Percentiles rank a stretch among this genome's conserved stretches.
Evolutionary conservation across 345 rosid species (phyloP).

Genomic region (Pugionium cornutum): DNA sequence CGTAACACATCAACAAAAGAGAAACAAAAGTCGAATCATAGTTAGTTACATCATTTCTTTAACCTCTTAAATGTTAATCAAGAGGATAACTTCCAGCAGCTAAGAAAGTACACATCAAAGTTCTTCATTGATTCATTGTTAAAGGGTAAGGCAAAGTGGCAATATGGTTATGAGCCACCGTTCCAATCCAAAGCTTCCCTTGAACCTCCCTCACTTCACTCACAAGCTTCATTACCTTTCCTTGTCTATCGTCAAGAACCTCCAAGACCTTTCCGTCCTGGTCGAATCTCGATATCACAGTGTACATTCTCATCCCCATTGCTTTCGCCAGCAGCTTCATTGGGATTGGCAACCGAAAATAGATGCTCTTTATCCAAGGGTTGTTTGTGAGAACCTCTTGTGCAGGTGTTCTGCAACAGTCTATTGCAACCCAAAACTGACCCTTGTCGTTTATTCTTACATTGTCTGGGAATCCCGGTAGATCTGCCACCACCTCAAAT

Average conservation of each 20-base stretch:
- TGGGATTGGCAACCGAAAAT: slow-evolving; percentile 69
- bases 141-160: slow-evolving; percentile 74
- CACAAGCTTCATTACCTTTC: slow-evolving; percentile 85
- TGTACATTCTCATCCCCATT: slow-evolving; percentile 97
- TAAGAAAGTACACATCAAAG: slow-evolving; percentile 29
- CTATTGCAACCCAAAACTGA: slow-evolving; percentile 95
- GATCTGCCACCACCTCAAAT: slow-evolving; percentile 55
- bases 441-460: slow-evolving; percentile 77
- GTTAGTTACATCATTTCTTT: slow-evolving; percentile 10
- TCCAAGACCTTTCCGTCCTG: slow-evolving; percentile 70
- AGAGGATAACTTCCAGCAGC: slow-evolving; percentile 21
- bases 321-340: slow-evolving; percentile 67
- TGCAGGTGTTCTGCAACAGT: slow-evolving; percentile 83
- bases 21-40: background rate
- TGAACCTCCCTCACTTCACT: slow-evolving; percentile 87
- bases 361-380: slow-evolving; percentile 80
- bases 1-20: slow-evolving; percentile 12
- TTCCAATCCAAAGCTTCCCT: slow-evolving; percentile 96
- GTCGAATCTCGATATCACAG: slow-evolving; percentile 59
- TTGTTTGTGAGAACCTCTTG: slow-evolving; percentile 70
- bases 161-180: slow-evolving; percentile 95
- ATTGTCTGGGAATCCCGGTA: slow-evolving; percentile 97
- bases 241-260: slow-evolving; percentile 83
- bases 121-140: slow-evolving; percentile 6
- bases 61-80: slow-evolving; percentile 14